Evolutionary conservation across 179 eudicot genomes (phyloP), one percentile per base, ranked within the genome.

Genomic region (Actinidia chinensis): DNA sequence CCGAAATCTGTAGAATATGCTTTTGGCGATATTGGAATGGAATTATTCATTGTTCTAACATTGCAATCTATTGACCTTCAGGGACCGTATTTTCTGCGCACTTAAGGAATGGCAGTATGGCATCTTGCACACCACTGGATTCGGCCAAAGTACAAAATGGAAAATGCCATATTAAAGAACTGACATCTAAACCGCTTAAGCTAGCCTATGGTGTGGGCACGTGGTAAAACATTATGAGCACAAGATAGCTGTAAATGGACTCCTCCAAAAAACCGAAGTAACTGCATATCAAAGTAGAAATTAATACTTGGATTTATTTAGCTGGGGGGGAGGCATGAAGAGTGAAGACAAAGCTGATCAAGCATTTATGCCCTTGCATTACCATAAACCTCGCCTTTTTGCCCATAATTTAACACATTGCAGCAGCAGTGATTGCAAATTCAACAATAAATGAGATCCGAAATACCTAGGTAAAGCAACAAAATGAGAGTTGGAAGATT

Each of bases 371-470:
- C 68, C 78, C 94, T 87, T 86, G 89, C 94, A 76, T 90, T 79
- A 68, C 92, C 89, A 81, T 90, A 89, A 55, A 90, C 78, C 92
- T 75, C 92, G 89, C 68, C 81, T 83, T 76, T 82, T 90, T n/a
- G 94, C 90, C 94, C 94, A 90, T 17, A 82, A 82, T 77, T 86
- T 90, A 59, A 89, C 82, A 77, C 91, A 89, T 8, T 88, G 87
- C 74, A 90, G 85, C 74, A 89, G n/a, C n/a, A n/a, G n/a, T 75
- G 89, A 81, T 71, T 80, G 89, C 59, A 79, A 90, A 59, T 52
- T 22, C 71, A 42, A 79, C 12, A 55, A 47, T 17, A 17, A 14
- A 23, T 42, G 13, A 73, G 46, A 63, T 36, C 61, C 23, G 66
- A 14, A n/a, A 58, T 4, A 3, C 40, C 7, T 2, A 17, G 42